phyloP scores from a whole-genome alignment of 768 basidiomycete species.

The Rhizopogon vinicolor region DNA sequence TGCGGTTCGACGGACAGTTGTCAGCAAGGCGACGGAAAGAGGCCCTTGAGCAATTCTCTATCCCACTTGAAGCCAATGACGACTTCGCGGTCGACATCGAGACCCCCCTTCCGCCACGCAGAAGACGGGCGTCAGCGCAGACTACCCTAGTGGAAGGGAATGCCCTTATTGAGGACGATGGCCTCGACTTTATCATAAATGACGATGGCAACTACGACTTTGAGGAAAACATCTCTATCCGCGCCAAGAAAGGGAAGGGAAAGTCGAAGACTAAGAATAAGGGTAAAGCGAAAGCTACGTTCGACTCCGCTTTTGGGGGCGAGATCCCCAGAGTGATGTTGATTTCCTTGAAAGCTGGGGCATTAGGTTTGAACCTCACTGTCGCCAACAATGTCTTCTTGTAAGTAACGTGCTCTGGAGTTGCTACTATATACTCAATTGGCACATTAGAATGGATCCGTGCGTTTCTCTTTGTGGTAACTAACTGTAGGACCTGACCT shows the following conservation, averaged over 20 bases:
- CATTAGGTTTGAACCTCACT: conserved; percentile 83
- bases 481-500: conserved; percentile 1
- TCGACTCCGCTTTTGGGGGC: conserved; percentile 20
- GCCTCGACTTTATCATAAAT: conserved; percentile 31
- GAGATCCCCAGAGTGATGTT: conserved; percentile 77
- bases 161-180: conserved; percentile 20
- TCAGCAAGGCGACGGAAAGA: conserved; percentile 78
- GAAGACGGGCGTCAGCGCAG: conserved; percentile 5
- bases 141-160: conserved; percentile 6
- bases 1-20: conserved; percentile 84
- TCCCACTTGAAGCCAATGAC: conserved; percentile 47
- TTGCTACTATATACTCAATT: conserved; percentile 3
- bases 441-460: conserved; percentile 68
- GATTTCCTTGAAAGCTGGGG: conserved; percentile 83
- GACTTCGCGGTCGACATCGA: conserved; percentile 11
- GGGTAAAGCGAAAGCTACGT: conserved; percentile 28
- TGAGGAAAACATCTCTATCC: conserved; percentile 24
- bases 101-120: conserved; percentile 8
- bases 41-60: conserved; percentile 66
- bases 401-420: conserved; percentile 37
- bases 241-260: conserved; percentile 21
- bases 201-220: conserved; percentile 22
- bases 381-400: conserved; percentile 85
- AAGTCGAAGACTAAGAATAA: conserved; percentile 38
- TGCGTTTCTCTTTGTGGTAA: conserved; percentile 36